Evolutionary conservation across 495 filamentous ascomycete species (phyloP), one percentile per base, ranked within the genome.

Genomic region (Copromyces sp.): DNA sequence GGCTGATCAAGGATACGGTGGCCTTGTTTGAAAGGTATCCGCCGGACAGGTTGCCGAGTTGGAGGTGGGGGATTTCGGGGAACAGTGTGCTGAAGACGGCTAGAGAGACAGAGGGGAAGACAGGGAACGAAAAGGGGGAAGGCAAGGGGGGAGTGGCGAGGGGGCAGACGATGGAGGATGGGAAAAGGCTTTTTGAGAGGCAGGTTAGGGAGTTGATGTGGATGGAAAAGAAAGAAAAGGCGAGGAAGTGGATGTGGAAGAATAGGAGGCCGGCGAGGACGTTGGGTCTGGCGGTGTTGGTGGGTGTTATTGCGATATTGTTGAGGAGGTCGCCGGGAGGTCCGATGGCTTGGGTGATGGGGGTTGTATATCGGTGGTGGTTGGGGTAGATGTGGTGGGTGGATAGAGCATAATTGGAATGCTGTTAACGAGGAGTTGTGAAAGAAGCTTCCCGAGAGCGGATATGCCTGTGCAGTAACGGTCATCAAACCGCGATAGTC

Each of bases 1-100:
- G 81, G 4, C 84, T 97, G 42, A 92, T 99, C 72, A 74, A 81
- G 20, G 82, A 83, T 38, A 90, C 96, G 16, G 82, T 87, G 5
- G 69, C 74, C 32, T 85, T 98, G 0, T 92, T 91, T 81, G 76
- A 83, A 8, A 76, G 82, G 4, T 82, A 92, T 74, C 94, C 95
- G 12, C 96, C 95, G 1, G 90, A 94, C 78, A 83, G 82, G 1
- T 80, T 99, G 59, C 87, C 86, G 17, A 83, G 86, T 29, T 98
- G 96, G 95, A 82, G 84, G 69, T 53, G 61, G 14, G 80, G 75
- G 37, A 90, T 99, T 47, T 92, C 93, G 3, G 75, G 78, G 37
- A 86, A 86, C 77, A 97, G 93, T 76, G 93, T 96, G 2, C 86
- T 99, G 41, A 97, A 97, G 78, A 96, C 94, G 0, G 90, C 91